These are phyloP conservation scores for Chiua virens DNA, from an alignment of 768 basidiomycete genomes.

Conservation along the genomic window DNA sequence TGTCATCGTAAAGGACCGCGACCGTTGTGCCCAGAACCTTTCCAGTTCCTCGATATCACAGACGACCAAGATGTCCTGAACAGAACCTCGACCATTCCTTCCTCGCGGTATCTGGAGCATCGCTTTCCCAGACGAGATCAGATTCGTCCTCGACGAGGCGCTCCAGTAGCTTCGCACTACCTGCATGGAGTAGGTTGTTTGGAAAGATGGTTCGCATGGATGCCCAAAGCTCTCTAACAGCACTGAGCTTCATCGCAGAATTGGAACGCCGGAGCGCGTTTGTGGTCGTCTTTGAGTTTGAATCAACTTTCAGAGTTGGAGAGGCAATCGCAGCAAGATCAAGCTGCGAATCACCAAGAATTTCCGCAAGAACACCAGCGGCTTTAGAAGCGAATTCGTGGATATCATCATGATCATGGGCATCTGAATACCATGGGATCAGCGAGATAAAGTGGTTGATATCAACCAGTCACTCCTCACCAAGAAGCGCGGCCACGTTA, in stretches of 20 bases:
- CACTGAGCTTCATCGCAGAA: slow-evolving; percentile 53
- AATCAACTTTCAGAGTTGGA: slow-evolving; percentile 9
- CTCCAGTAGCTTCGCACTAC: slow-evolving; percentile 47
- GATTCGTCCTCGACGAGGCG: slow-evolving; percentile 50
- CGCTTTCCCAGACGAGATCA: slow-evolving; percentile 44
- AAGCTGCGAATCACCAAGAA: slow-evolving; percentile 47
- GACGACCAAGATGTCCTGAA: slow-evolving; percentile 49
- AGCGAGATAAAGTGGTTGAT: neutral
- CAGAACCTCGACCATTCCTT: slow-evolving; percentile 61
- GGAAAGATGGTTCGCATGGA: slow-evolving; percentile 46
- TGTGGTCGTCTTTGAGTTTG: slow-evolving; percentile 7
- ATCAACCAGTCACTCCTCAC: slow-evolving; percentile 43
- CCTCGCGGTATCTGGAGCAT: slow-evolving; percentile 44
- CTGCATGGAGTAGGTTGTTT: slow-evolving; percentile 37
- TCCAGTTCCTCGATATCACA: slow-evolving; percentile 49
- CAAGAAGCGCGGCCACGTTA: slow-evolving; percentile 47
- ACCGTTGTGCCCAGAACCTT: slow-evolving; percentile 49
- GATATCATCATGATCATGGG: slow-evolving; percentile 40
- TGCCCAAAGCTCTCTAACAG: slow-evolving; percentile 61
- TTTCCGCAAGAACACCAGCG: slow-evolving; percentile 45
- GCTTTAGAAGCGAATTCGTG: slow-evolving; percentile 41
- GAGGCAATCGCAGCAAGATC: slow-evolving; percentile 37
- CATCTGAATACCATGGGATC: slow-evolving; percentile 34
- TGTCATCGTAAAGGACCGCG: slow-evolving; percentile 23
- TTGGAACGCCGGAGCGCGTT: slow-evolving; percentile 31